Conservation (phyloP, 257 asterid species). For the Paulownia fortunei region DNA sequence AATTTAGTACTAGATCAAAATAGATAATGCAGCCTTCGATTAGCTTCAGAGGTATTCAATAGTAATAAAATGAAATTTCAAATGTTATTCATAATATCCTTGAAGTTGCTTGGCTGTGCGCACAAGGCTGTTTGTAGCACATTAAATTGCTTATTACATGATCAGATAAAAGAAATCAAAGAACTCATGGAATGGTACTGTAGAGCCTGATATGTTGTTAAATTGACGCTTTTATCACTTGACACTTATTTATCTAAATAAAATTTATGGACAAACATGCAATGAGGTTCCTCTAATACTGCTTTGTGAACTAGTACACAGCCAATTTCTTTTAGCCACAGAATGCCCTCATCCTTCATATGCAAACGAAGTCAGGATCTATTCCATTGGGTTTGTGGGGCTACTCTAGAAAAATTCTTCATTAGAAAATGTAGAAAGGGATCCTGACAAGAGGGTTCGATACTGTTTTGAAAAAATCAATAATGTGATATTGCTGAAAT, state of each 20-base stretch:
- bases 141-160: not conserved
- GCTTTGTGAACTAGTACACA: not conserved
- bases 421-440: constrained; percentile 2
- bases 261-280: not conserved
- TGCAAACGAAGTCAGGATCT: not conserved
- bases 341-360: not conserved
- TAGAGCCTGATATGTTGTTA: not conserved
- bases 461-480: not conserved
- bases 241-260: not conserved
- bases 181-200: not conserved
- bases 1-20: not conserved
- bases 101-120: not conserved
- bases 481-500: constrained; percentile 1
- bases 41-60: not conserved
- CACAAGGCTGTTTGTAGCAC: not conserved
- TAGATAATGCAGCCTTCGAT: constrained; percentile 5
- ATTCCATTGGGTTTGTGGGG: not conserved
- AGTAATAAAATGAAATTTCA: not conserved
- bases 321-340: not conserved
- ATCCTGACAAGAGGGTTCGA: constrained; percentile 1
- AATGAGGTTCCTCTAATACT: not conserved
- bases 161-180: constrained; percentile 7
- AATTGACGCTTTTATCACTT: not conserved
- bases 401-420: not conserved
- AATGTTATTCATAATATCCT: not conserved